These are phyloP conservation scores for Neopestalotiopsis sp. DNA, from an alignment of 2,329 filamentous ascomycete species.

Conservation along the genomic window DNA sequence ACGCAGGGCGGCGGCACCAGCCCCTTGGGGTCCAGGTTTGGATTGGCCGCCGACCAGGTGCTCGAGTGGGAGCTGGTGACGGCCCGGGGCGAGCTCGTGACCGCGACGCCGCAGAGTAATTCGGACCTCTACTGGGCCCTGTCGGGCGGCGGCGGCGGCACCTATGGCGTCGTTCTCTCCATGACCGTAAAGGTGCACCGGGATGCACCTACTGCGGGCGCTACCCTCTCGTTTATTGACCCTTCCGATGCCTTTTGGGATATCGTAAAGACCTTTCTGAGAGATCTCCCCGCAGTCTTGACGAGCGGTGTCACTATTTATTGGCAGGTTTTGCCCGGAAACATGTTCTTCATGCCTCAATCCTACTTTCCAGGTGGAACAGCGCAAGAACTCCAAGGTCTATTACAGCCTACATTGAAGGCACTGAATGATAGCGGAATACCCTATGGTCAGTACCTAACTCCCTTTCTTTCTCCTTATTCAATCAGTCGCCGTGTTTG, in stretches of 20 bases:
- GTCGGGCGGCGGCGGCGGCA: slow-evolving; percentile 64
- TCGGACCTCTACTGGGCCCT: slow-evolving; percentile 69
- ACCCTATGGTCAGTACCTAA: slow-evolving; percentile 21
- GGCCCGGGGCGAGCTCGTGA: slow-evolving; percentile 52
- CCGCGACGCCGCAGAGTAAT: slow-evolving; percentile 52
- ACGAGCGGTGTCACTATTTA: slow-evolving; percentile 18
- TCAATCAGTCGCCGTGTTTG: too few species aligned
- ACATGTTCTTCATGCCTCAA: slow-evolving; percentile 18
- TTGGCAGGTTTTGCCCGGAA: slow-evolving; percentile 18
- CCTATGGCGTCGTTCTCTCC: slow-evolving; percentile 61
- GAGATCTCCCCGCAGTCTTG: slow-evolving; percentile 17
- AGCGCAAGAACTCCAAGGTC: slow-evolving; percentile 17
- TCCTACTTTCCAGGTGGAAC: slow-evolving; percentile 20
- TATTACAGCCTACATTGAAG: slow-evolving; percentile 22
- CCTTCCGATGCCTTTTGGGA: slow-evolving; percentile 21
- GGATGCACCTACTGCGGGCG: slow-evolving; percentile 47
- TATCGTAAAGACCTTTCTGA: slow-evolving; percentile 15
- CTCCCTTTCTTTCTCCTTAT: too few species aligned
- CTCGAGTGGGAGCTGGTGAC: slow-evolving; percentile 64
- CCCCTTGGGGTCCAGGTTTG: slow-evolving; percentile 55
- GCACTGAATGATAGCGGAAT: slow-evolving; percentile 21
- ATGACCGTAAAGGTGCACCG: slow-evolving; percentile 59
- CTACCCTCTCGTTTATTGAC: slow-evolving; percentile 48
- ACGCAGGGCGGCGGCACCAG: slow-evolving; percentile 60
- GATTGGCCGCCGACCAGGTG: slow-evolving; percentile 64